phyloP scores from a whole-genome alignment of 768 basidiomycete species.

The Tulasnella sp. region DNA sequence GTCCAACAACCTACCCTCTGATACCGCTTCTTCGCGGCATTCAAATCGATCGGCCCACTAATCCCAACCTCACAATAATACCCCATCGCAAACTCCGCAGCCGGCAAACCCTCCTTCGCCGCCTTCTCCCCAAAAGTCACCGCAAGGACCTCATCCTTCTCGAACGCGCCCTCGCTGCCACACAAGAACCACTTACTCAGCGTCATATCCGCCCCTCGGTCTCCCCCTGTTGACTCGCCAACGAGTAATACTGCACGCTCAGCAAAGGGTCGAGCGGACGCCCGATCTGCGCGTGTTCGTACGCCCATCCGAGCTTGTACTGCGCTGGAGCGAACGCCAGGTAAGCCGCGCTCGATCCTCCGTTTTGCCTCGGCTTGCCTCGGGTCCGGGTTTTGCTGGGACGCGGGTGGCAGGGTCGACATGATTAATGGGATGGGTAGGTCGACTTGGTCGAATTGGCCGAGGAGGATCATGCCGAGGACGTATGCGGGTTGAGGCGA shows the following conservation, averaged over 20 bases:
- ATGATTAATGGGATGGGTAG: conserved; percentile 41
- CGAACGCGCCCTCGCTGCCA: conserved; percentile 59
- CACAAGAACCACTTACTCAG: conserved; percentile 96
- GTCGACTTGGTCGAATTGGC: conserved; percentile 63
- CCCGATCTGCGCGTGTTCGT: conserved; percentile 79
- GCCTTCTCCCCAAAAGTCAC: conserved; percentile 80
- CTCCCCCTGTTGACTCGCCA: conserved; percentile 77
- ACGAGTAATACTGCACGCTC: conserved; percentile 79
- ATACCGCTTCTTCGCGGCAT: conserved; percentile 70
- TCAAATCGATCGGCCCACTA: conserved; percentile 39
- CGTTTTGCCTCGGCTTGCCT: conserved; percentile 52
- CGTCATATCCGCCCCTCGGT: conserved; percentile 93
- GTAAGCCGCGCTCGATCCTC: conserved; percentile 76
- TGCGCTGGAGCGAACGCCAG: conserved; percentile 71
- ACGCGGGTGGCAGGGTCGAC: conserved; percentile 40
- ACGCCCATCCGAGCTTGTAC: conserved; percentile 86
- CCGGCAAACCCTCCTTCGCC: conserved; percentile 51
- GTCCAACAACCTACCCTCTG: conserved; percentile 32
- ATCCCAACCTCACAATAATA: conserved; percentile 93
- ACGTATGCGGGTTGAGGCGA: conserved; percentile 83
- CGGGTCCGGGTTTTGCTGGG: conserved; percentile 26
- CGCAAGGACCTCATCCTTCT: conserved; percentile 79
- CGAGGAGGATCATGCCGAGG: conserved; percentile 74
- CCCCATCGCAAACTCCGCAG: conserved; percentile 90
- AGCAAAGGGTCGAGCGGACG: conserved; percentile 82